A percentile compares a stretch with the other conserved stretches of the same genome.
phyloP scores from a whole-genome alignment of 345 rosid genomes.

The Syzygium aromaticum region DNA sequence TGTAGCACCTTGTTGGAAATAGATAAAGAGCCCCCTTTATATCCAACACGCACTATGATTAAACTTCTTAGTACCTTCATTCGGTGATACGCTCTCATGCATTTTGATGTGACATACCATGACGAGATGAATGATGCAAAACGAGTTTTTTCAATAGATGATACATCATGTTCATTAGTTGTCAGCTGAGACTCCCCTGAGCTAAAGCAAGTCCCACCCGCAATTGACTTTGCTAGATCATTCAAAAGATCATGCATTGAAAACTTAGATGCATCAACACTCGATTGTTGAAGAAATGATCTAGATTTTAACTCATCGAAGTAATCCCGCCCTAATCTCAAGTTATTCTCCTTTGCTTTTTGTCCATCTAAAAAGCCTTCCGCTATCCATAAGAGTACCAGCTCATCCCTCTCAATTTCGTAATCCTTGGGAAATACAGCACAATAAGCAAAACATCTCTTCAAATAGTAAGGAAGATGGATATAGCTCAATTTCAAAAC shows the following conservation, averaged over 20 bases:
- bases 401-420: background rate
- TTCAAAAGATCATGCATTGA: background rate
- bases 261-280: background rate
- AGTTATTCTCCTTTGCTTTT: background rate
- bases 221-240: background rate
- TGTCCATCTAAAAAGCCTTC: background rate
- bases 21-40: background rate
- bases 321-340: background rate
- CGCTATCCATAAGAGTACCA: background rate
- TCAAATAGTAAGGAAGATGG: background rate
- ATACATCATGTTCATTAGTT: background rate
- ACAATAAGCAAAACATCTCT: background rate
- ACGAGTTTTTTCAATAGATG: background rate
- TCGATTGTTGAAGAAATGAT: background rate
- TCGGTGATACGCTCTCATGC: background rate
- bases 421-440: background rate
- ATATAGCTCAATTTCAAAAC: background rate
- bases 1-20: background rate
- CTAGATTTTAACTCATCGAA: background rate
- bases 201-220: background rate
- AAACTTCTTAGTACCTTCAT: background rate
- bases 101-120: background rate
- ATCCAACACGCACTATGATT: background rate
- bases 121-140: background rate
- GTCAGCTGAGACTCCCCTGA: background rate